Percentiles rank a stretch among this genome's conserved stretches.
phyloP scores from a whole-genome alignment of 306 rosid genomes.

The Bauhinia variegata region DNA sequence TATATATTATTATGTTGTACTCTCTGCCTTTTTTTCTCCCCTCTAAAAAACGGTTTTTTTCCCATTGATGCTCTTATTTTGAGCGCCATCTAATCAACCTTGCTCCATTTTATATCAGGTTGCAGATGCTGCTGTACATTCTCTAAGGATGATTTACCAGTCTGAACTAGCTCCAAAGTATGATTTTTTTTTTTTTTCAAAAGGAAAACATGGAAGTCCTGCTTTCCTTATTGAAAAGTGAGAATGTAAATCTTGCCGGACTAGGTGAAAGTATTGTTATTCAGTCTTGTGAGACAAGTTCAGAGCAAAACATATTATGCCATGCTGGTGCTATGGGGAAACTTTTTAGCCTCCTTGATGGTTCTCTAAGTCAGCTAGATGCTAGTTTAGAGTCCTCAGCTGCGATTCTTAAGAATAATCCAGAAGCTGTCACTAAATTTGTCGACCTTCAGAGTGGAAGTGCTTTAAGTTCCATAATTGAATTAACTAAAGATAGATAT shows the following conservation, averaged over 20 bases:
- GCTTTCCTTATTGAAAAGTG: conserved; percentile 70
- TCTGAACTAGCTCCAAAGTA: conserved; percentile 88
- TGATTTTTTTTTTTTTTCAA: conserved; percentile 65
- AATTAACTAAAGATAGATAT: conserved; percentile 70
- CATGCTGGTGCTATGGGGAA: conserved; percentile 68
- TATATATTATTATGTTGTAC: conserved; percentile 2
- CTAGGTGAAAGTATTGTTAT: conserved; percentile 85
- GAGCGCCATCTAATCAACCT: not conserved
- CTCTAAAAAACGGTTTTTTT: not conserved
- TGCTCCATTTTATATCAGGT: conserved; percentile 55
- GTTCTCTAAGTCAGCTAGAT: conserved; percentile 84
- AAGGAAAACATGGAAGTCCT: conserved; percentile 68
- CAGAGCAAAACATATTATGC: conserved; percentile 67
- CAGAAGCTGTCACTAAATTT: conserved; percentile 71
- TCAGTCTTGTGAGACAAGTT: conserved; percentile 73
- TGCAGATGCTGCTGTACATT: conserved; percentile 87
- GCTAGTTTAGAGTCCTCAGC: conserved; percentile 89
- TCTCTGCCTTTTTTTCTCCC: too few relatives aligned
- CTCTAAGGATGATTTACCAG: conserved; percentile 87
- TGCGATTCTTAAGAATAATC: conserved; percentile 62
- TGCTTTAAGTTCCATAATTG: conserved; percentile 68
- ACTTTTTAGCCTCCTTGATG: conserved; percentile 72
- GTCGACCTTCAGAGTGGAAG: conserved; percentile 61
- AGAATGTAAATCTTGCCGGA: conserved; percentile 83
- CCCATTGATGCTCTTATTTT: not conserved